Evolutionary conservation across 2,329 filamentous ascomycete species (phyloP).

Genomic region (Calycina herbarum): DNA sequence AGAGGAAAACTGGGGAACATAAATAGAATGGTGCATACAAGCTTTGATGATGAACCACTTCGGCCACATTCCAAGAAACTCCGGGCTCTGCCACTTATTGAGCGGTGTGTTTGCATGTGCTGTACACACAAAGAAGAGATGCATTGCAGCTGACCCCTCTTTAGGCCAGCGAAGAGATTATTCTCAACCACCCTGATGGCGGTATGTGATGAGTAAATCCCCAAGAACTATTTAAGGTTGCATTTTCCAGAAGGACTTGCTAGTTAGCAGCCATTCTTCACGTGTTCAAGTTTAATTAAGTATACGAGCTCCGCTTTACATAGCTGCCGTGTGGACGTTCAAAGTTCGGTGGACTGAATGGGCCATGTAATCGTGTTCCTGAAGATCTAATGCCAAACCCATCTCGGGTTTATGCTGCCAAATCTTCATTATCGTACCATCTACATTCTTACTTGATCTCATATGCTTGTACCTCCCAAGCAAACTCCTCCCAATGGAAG

Average conservation of each 20-base stretch:
- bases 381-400: slow-evolving; percentile 2
- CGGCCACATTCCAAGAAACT: neutral
- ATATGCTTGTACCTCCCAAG: slow-evolving; percentile 2
- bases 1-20: neutral
- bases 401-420: neutral
- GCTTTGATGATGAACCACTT: neutral
- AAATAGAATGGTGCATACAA: neutral
- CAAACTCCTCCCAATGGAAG: slow-evolving; percentile 7
- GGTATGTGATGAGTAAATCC: neutral
- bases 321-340: neutral
- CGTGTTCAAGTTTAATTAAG: neutral
- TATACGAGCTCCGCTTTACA: neutral
- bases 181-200: neutral
- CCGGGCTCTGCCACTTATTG: neutral
- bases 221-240: no score
- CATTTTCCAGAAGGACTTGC: neutral
- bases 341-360: neutral
- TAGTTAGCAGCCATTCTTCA: neutral
- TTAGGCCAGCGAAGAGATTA: neutral
- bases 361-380: neutral
- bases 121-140: neutral
- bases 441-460: slow-evolving; percentile 6
- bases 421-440: slow-evolving; percentile 6
- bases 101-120: neutral
- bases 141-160: neutral